A percentile compares a stretch with the other conserved stretches of the same genome.
These are phyloP conservation scores for Sphaerulina populicola DNA, from an alignment of 2,329 filamentous ascomycete genomes.

Conservation along the genomic window DNA sequence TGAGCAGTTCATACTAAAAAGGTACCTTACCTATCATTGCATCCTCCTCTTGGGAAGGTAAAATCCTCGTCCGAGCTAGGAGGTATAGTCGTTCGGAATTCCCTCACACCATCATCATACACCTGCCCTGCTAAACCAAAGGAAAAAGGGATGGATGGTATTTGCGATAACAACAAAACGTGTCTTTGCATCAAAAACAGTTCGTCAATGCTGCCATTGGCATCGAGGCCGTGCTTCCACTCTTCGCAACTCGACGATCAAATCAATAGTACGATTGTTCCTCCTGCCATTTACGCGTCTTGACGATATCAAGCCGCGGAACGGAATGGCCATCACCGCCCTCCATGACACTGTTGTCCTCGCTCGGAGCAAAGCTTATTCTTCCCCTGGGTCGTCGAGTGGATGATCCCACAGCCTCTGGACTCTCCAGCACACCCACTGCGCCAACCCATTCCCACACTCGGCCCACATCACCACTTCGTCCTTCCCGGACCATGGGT, in stretches of 20 bases:
- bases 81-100: no score
- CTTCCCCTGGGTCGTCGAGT: slow-evolving; percentile 25
- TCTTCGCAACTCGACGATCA: neutral
- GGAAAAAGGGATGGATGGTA: neutral
- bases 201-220: neutral
- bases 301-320: slow-evolving; percentile 12
- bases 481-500: slow-evolving; percentile 59
- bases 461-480: slow-evolving; percentile 48
- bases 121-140: neutral
- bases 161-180: no score
- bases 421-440: slow-evolving; percentile 33
- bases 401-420: slow-evolving; percentile 11
- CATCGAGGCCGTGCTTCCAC: neutral
- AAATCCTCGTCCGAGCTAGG: no score
- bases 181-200: no score
- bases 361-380: slow-evolving; percentile 26
- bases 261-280: slow-evolving; percentile 39
- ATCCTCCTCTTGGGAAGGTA: no score
- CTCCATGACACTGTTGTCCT: slow-evolving; percentile 8
- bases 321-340: slow-evolving; percentile 10
- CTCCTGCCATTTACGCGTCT: slow-evolving; percentile 40
- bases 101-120: no score
- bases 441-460: slow-evolving; percentile 64
- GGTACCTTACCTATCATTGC: no score
- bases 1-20: no score